Percentiles rank a stretch among this genome's conserved stretches.
phyloP scores from a whole-genome alignment of 2,329 filamentous ascomycete species.

The Aureobasidium melanogenum region DNA sequence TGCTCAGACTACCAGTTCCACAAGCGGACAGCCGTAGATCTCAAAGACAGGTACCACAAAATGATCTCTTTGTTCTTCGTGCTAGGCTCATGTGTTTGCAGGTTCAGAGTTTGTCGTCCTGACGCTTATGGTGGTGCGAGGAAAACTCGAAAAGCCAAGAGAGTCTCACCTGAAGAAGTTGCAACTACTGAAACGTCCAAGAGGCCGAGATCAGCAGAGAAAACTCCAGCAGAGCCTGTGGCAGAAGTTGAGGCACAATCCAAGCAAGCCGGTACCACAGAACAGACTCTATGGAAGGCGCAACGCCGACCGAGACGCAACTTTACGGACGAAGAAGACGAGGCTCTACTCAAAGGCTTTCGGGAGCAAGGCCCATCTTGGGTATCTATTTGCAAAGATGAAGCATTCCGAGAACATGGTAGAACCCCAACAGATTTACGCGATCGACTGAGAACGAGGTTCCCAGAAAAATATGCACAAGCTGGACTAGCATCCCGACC shows the following conservation, averaged over 20 bases:
- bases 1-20: constrained; percentile 50
- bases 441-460: constrained; percentile 53
- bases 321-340: constrained; percentile 50
- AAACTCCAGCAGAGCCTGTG: not conserved
- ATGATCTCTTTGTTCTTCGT: constrained; percentile 19
- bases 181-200: not conserved
- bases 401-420: constrained; percentile 40
- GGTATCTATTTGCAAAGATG: constrained; percentile 50
- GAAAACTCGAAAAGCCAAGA: constrained; percentile 2
- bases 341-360: constrained; percentile 50
- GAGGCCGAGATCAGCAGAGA: not conserved
- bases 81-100: constrained; percentile 19
- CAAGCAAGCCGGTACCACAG: not conserved
- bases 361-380: constrained; percentile 51
- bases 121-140: constrained; percentile 32
- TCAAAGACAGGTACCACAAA: constrained; percentile 47
- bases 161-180: not conserved
- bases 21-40: constrained; percentile 50
- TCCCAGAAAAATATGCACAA: constrained; percentile 46
- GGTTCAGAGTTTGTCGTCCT: constrained; percentile 47
- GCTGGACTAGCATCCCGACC: constrained; percentile 35
- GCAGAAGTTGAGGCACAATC: not conserved
- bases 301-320: constrained; percentile 45
- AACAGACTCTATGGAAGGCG: constrained; percentile 5
- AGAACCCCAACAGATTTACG: constrained; percentile 51